These are phyloP conservation scores for Gnomoniopsis smithogilvyi DNA, from an alignment of 2,329 filamentous ascomycete genomes.

Conservation along the genomic window DNA sequence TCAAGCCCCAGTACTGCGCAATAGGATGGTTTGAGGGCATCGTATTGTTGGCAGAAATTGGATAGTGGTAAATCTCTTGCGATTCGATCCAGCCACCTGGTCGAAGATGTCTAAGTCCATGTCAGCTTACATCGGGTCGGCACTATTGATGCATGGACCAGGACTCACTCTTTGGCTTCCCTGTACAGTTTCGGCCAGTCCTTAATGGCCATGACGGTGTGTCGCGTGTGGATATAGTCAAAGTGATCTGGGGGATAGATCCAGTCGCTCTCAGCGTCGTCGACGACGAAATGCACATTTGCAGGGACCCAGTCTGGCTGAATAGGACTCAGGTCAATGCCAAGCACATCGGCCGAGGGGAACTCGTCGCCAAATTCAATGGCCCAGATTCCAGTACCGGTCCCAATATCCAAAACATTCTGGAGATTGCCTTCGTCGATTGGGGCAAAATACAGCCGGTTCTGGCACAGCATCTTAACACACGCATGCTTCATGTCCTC, in stretches of 20 bases:
- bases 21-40: slow-evolving; percentile 39
- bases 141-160: background rate
- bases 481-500: slow-evolving; percentile 56
- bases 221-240: slow-evolving; percentile 59
- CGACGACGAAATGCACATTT: slow-evolving; percentile 60
- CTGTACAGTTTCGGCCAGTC: slow-evolving; percentile 51
- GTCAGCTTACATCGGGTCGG: background rate
- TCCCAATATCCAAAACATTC: slow-evolving; percentile 54
- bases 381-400: slow-evolving; percentile 58
- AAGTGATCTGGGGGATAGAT: slow-evolving; percentile 51
- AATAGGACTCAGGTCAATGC: slow-evolving; percentile 43
- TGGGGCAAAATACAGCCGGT: slow-evolving; percentile 50
- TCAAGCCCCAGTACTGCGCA: slow-evolving; percentile 26
- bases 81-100: slow-evolving; percentile 52
- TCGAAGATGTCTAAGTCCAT: slow-evolving; percentile 33
- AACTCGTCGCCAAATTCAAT: slow-evolving; percentile 49
- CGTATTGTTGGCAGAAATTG: slow-evolving; percentile 41
- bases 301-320: slow-evolving; percentile 50
- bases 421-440: slow-evolving; percentile 41
- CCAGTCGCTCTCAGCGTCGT: slow-evolving; percentile 58
- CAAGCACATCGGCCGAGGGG: slow-evolving; percentile 37
- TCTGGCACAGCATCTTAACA: slow-evolving; percentile 45
- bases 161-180: slow-evolving; percentile 43
- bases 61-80: slow-evolving; percentile 40
- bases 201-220: slow-evolving; percentile 53